phyloP scores from a whole-genome alignment of 1,139 yeast species.

The Pichia sp. region DNA sequence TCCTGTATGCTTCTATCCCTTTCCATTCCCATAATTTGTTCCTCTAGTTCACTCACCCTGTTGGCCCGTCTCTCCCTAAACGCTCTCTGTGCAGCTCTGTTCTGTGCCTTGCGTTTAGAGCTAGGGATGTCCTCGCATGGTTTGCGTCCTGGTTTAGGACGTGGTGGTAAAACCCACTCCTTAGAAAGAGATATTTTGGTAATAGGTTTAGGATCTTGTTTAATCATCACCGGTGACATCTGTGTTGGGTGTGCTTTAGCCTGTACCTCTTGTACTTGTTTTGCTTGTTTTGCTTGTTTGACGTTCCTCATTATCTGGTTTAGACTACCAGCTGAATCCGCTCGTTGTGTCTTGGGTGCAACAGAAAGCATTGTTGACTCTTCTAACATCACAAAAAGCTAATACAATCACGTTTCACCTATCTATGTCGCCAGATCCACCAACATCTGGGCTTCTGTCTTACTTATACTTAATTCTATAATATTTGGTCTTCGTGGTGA shows the following conservation, averaged over 20 bases:
- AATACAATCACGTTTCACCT: not conserved
- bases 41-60: conserved; percentile 46
- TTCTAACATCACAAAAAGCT: not conserved
- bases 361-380: conserved; percentile 6
- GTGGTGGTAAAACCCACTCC: conserved; percentile 86
- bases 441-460: too few relatives aligned
- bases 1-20: conserved; percentile 57
- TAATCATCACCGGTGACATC: not conserved
- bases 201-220: conserved; percentile 13
- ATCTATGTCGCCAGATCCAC: too few relatives aligned
- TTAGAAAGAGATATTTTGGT: conserved; percentile 63
- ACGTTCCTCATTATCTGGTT: too few relatives aligned
- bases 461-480: too few relatives aligned
- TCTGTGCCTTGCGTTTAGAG: conserved; percentile 82
- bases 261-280: too few relatives aligned
- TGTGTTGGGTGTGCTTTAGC: too few relatives aligned
- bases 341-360: conserved; percentile 8
- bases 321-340: too few relatives aligned
- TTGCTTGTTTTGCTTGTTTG: too few relatives aligned
- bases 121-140: conserved; percentile 67
- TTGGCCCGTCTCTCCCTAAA: conserved; percentile 78
- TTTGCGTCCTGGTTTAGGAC: conserved; percentile 87
- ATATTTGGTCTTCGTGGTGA: too few relatives aligned
- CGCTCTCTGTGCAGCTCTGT: conserved; percentile 93
- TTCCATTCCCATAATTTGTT: conserved; percentile 52